Evolutionary conservation across 495 filamentous ascomycete genomes (phyloP), one percentile per base, ranked within the genome.

Genomic region (Pyrenula massariospora): DNA sequence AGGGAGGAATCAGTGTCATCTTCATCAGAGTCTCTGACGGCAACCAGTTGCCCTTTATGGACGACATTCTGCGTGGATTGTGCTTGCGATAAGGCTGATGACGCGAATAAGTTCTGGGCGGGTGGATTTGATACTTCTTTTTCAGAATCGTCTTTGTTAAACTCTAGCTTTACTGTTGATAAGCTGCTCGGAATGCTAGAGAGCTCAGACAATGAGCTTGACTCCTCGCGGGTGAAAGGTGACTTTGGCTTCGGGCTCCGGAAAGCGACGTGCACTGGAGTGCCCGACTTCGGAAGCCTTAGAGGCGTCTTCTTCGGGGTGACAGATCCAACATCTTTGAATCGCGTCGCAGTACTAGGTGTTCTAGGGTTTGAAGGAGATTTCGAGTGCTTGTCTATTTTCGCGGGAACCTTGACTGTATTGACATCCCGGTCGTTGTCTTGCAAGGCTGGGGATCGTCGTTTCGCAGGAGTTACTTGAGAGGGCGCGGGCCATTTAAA

Each of bases 11-110:
- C 81, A 1, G 70, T 73, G 10, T 80, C 82, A 23, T 88, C 86
- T 54, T 84, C 84, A 62, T 91, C 87, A 0, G 87, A 91, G 56
- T 72, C 77, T 48, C 74, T 77, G 54, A 89, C 84, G 24, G 86
- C 78, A 12, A 79, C 59, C 57, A 78, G 70, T 52, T 68, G 70
- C 12, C 78, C 76, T 53, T 74, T 70, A 57, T 68, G 76, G 15
- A 77, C 55, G 21, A 77, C 61, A 24, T 75, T 75, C 58, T 77
- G 77, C 3, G 68, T 66, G 1, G 57, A 59, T 24, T 54, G n/a
- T 52, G 50, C 8, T 52, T 42, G 31, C 31, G 31, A 8, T 15
- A 8, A 15, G 15, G 8, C 31, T 5, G 31, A 42, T 5, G 31
- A 42, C 8, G 31, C 15, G 15, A 15, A 42, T 8, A 15, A 42